A percentile compares a stretch with the other conserved stretches of the same genome.
These are phyloP conservation scores for Xylaria acuta DNA, from an alignment of 495 filamentous ascomycete species.

Conservation along the genomic window DNA sequence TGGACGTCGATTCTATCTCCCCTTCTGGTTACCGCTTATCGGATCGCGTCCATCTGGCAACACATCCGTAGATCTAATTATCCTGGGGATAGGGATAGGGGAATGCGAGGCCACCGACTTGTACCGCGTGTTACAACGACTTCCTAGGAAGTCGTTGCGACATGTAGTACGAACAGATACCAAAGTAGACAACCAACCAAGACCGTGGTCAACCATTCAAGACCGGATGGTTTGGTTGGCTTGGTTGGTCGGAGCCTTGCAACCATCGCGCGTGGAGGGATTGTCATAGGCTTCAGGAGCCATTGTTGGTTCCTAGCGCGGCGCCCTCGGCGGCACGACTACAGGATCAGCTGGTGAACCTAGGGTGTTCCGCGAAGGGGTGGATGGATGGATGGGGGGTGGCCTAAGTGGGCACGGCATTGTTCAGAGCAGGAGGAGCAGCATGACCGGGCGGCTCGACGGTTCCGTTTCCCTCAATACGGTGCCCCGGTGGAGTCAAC, in stretches of 20 bases:
- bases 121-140: neutral
- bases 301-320: conserved; percentile 7
- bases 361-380: neutral
- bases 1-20: neutral
- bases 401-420: neutral
- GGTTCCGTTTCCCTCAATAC: neutral
- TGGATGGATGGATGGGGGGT: neutral
- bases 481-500: conserved; percentile 5
- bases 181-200: neutral
- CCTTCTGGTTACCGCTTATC: conserved; percentile 1
- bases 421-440: neutral
- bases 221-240: neutral
- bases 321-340: conserved; percentile 2
- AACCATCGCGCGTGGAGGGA: neutral
- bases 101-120: neutral
- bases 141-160: neutral
- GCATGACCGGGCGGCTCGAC: neutral
- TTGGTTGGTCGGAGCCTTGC: too few relatives aligned
- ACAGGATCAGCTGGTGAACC: conserved; percentile 1
- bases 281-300: neutral
- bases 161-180: neutral
- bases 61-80: neutral
- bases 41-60: conserved; percentile 9
- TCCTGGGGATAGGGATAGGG: neutral
- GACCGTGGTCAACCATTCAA: neutral